These are phyloP conservation scores for Fusarium oxysporum DNA, from an alignment of 2,329 filamentous ascomycete genomes.

Conservation along the genomic window DNA sequence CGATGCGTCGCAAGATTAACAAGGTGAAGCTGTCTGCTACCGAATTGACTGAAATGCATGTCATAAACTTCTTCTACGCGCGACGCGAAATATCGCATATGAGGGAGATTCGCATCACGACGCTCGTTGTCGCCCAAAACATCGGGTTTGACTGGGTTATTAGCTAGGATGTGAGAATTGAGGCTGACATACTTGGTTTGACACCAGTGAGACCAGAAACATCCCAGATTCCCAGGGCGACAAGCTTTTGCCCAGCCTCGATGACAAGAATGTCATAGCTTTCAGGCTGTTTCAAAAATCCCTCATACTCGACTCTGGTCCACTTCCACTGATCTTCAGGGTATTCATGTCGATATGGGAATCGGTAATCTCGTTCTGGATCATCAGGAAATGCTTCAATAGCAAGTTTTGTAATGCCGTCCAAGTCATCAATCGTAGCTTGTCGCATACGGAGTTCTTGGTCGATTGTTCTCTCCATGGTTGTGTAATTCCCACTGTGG, in stretches of 20 bases:
- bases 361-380: background rate
- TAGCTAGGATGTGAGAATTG: background rate
- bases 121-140: background rate
- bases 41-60: background rate
- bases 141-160: background rate
- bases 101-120: background rate
- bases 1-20: background rate
- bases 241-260: background rate
- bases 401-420: background rate
- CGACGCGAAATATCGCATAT: background rate
- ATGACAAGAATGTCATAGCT: background rate
- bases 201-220: background rate
- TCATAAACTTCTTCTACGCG: background rate
- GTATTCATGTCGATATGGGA: background rate
- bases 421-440: background rate
- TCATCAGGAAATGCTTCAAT: background rate
- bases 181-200: background rate
- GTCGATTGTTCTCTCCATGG: background rate
- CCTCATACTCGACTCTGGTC: background rate
- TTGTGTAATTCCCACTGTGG: background rate
- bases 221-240: background rate
- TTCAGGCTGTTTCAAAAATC: background rate
- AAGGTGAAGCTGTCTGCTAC: background rate
- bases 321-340: background rate
- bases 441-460: background rate